Evolutionary conservation across 768 basidiomycete species (phyloP).

Genomic region (Lyophyllum shimeji): DNA sequence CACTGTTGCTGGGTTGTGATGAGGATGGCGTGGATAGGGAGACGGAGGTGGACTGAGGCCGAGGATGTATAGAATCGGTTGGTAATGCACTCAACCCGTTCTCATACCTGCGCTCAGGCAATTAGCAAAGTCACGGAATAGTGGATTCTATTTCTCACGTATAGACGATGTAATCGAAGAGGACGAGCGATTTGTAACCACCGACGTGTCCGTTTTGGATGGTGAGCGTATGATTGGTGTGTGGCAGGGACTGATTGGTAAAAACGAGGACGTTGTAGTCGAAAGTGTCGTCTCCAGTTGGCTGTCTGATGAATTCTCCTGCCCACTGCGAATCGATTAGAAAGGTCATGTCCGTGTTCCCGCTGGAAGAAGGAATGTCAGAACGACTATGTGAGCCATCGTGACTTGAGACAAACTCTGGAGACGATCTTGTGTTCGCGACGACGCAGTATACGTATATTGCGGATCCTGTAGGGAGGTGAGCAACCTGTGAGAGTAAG

Average conservation of each 20-base stretch:
- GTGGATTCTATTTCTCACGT: conserved; percentile 24
- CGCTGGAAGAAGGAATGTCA: conserved; percentile 15
- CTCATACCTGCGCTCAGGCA: conserved; percentile 12
- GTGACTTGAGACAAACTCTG: conserved; percentile 14
- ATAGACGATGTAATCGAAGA: conserved; percentile 42
- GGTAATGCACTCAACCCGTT: neutral
- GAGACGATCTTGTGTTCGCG: conserved; percentile 21
- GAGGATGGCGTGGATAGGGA: neutral
- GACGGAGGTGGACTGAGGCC: neutral
- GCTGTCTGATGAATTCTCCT: conserved; percentile 25
- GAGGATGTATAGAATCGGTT: neutral
- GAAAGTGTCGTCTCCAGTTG: conserved; percentile 20
- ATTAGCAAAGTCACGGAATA: neutral
- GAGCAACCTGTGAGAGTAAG: conserved; percentile 2
- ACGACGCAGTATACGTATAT: conserved; percentile 42
- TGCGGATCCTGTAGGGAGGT: conserved; percentile 33
- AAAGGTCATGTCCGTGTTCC: conserved; percentile 36
- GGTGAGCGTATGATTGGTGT: conserved; percentile 28
- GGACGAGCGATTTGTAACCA: conserved; percentile 26
- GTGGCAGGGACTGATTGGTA: conserved; percentile 24
- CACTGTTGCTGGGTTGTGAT: neutral
- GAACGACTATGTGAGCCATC: neutral
- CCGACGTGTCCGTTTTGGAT: conserved; percentile 31
- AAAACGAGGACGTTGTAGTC: conserved; percentile 37
- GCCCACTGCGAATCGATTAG: conserved; percentile 31